Conservation (phyloP, 352 stramenopile species). For the Aphanomyces stellatus region DNA sequence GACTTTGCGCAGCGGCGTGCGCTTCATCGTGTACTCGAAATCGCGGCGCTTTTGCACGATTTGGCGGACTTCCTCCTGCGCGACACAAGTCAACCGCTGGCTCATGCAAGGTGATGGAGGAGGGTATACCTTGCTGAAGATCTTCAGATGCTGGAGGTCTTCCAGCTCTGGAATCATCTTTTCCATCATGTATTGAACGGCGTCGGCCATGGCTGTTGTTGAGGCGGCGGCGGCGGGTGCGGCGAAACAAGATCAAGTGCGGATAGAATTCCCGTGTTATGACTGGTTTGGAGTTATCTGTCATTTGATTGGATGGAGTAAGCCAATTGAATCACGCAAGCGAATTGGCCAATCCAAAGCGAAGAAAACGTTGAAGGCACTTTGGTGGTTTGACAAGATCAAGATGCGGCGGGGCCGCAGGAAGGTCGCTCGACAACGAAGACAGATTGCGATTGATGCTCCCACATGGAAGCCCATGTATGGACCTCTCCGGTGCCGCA, state of each 20-base stretch:
- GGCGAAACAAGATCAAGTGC: constrained; percentile 13
- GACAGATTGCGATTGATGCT: too few relatives aligned
- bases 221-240: background rate
- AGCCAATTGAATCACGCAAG: background rate
- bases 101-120: background rate
- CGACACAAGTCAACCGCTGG: background rate
- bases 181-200: constrained; percentile 89
- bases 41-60: constrained; percentile 84
- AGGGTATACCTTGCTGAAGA: constrained; percentile 53
- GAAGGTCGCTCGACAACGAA: too few relatives aligned
- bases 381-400: too few relatives aligned
- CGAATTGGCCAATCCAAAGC: background rate
- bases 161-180: constrained; percentile 92
- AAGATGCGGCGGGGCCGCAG: too few relatives aligned
- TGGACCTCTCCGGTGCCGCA: too few relatives aligned
- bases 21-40: constrained; percentile 90
- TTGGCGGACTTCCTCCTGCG: constrained; percentile 77
- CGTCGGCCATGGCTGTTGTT: constrained; percentile 79
- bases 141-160: constrained; percentile 79
- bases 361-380: background rate
- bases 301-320: constrained; percentile 7
- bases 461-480: too few relatives aligned
- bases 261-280: constrained; percentile 7
- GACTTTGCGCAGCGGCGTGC: constrained; percentile 82
- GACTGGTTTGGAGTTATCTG: constrained; percentile 18